These are phyloP conservation scores for Ustilago curta DNA, from an alignment of 1,284 basidiomycete species.

Conservation along the genomic window DNA sequence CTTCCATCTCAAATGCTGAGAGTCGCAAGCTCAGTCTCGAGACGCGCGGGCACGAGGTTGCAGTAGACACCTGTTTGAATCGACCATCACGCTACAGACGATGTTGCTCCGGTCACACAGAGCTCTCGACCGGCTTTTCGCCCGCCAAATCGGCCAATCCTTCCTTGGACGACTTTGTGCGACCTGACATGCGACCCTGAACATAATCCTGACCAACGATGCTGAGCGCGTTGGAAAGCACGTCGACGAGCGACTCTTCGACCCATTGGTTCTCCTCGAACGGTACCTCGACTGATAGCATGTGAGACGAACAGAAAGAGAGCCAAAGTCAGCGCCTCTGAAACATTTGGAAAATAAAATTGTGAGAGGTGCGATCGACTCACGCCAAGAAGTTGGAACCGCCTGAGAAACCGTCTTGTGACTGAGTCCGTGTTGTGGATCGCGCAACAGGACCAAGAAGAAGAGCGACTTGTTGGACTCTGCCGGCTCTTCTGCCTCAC, in stretches of 20 bases:
- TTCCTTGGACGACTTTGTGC: conserved; percentile 49
- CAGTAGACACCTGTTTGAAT: not conserved
- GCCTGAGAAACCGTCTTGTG: conserved; percentile 64
- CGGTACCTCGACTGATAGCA: conserved; percentile 54
- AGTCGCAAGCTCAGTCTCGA: not conserved
- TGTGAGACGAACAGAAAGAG: conserved; percentile 1
- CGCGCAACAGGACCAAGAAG: conserved; percentile 61
- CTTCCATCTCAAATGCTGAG: not conserved
- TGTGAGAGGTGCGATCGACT: conserved; percentile 19
- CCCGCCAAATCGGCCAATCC: conserved; percentile 21
- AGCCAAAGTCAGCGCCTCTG: conserved; percentile 1
- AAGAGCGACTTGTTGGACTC: conserved; percentile 52
- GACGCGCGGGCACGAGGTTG: not conserved
- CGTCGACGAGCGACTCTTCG: conserved; percentile 65
- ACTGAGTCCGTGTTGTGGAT: conserved; percentile 61
- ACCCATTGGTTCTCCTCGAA: conserved; percentile 67
- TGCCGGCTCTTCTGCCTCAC: conserved; percentile 5
- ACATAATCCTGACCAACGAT: conserved; percentile 64
- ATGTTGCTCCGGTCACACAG: not conserved
- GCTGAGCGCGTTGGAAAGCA: conserved; percentile 61
- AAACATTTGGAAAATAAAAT: not conserved
- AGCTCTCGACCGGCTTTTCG: conserved; percentile 3
- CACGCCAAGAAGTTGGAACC: conserved; percentile 63
- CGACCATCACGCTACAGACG: not conserved
- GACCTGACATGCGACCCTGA: conserved; percentile 56